phyloP scores from a whole-genome alignment of 768 basidiomycete genomes.

The Termitomyces sp. region DNA sequence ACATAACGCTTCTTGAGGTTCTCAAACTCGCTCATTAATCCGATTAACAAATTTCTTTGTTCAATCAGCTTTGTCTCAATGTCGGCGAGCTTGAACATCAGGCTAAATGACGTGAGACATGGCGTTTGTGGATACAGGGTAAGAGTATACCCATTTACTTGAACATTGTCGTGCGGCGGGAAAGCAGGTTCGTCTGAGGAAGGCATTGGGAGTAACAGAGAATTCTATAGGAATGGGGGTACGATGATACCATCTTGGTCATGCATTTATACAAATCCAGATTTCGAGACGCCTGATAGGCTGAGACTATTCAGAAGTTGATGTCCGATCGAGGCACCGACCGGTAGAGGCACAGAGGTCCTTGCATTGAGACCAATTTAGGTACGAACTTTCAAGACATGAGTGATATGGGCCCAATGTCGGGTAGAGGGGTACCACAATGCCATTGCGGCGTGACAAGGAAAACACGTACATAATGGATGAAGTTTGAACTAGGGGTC shows the following conservation, averaged over 20 bases:
- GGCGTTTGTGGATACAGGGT: neutral
- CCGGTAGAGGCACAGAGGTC: neutral
- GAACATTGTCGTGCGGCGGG: constrained; percentile 1
- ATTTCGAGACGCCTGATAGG: neutral
- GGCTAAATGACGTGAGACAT: neutral
- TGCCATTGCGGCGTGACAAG: neutral
- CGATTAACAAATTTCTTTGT: neutral
- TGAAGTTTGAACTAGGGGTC: neutral
- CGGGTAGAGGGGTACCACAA: neutral
- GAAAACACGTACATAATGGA: neutral
- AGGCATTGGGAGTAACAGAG: neutral
- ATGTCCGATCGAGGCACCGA: neutral
- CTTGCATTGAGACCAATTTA: neutral
- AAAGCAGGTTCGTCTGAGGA: neutral
- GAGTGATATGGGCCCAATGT: neutral
- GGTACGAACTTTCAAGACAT: neutral
- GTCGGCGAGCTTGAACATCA: constrained; percentile 1
- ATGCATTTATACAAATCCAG: neutral
- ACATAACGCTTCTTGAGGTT: constrained; percentile 3
- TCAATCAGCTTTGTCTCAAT: constrained; percentile 4
- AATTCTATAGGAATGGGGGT: neutral
- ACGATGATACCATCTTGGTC: neutral
- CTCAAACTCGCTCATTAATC: neutral
- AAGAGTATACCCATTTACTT: neutral
- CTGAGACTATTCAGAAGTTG: neutral